Evolutionary conservation across 1,284 basidiomycete species (phyloP).

Genomic region (Caloboletus firmus): DNA sequence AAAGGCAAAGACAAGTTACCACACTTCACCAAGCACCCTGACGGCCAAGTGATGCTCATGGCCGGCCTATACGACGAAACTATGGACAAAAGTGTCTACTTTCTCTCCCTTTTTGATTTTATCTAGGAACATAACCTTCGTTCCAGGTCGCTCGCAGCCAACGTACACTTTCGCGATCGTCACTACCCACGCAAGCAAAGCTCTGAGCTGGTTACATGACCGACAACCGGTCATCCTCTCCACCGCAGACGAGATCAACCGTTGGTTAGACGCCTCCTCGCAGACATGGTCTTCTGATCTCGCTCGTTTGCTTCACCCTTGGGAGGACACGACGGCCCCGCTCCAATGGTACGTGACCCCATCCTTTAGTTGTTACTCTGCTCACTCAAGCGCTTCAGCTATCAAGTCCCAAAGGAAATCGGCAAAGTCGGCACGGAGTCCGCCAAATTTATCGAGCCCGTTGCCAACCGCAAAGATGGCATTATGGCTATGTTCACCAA

Average conservation of each 20-base stretch:
- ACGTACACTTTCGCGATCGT: slow-evolving; percentile 88
- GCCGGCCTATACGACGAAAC: slow-evolving; percentile 87
- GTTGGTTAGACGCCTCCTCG: slow-evolving; percentile 80
- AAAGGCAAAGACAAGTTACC: slow-evolving; percentile 78
- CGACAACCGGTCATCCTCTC: slow-evolving; percentile 89
- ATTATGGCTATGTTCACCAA: slow-evolving; percentile 87
- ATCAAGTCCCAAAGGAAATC: slow-evolving; percentile 87
- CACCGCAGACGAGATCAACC: slow-evolving; percentile 54
- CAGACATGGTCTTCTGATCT: slow-evolving; percentile 63
- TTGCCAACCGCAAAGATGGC: slow-evolving; percentile 80
- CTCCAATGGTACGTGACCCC: slow-evolving; percentile 65
- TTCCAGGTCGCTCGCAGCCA: slow-evolving; percentile 53
- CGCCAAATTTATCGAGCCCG: slow-evolving; percentile 77
- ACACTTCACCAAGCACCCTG: slow-evolving; percentile 74
- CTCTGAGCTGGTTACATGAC: slow-evolving; percentile 83
- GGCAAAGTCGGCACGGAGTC: slow-evolving; percentile 89
- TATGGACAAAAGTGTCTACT: slow-evolving; percentile 53
- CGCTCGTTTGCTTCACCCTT: slow-evolving; percentile 66
- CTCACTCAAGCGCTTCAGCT: slow-evolving; percentile 49
- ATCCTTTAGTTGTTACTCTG: neutral
- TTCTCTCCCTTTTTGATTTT: neutral
- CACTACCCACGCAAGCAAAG: slow-evolving; percentile 73
- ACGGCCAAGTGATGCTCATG: slow-evolving; percentile 75
- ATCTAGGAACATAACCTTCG: neutral
- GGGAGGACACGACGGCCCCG: slow-evolving; percentile 49